These are phyloP conservation scores for Seiridium cupressi DNA, from an alignment of 2,329 filamentous ascomycete species.

Conservation along the genomic window DNA sequence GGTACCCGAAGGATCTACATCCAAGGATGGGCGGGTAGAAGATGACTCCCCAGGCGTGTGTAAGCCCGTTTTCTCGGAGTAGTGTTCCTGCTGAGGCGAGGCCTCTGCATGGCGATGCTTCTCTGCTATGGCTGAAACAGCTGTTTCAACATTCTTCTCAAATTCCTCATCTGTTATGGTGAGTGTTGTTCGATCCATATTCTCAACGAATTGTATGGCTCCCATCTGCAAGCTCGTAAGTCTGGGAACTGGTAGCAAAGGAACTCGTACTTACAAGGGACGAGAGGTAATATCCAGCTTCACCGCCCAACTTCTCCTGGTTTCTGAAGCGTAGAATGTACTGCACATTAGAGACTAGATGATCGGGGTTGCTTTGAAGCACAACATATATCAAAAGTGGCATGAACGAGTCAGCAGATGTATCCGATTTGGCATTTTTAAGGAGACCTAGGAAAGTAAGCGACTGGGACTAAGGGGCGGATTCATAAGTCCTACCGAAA, in stretches of 20 bases:
- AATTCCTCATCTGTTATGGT: conserved; percentile 96
- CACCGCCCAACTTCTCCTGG: conserved; percentile 94
- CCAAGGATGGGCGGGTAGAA: conserved; percentile 40
- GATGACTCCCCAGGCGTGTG: conserved; percentile 48
- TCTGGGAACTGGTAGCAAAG: too few relatives aligned
- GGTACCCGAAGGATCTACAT: conserved; percentile 34
- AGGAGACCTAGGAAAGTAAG: conserved; percentile 62
- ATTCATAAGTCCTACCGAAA: conserved; percentile 62
- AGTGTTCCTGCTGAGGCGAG: conserved; percentile 37
- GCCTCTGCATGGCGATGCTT: conserved; percentile 63
- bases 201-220: conserved; percentile 94
- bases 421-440: conserved; percentile 88
- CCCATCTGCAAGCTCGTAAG: conserved; percentile 60
- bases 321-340: conserved; percentile 97
- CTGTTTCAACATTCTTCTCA: conserved; percentile 91
- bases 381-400: conserved; percentile 94
- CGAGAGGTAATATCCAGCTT: conserved; percentile 96
- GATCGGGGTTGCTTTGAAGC: conserved; percentile 88
- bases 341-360: conserved; percentile 95
- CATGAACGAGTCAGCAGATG: conserved; percentile 94
- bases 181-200: conserved; percentile 87
- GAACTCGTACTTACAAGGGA: conserved; percentile 63
- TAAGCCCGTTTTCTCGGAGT: conserved; percentile 42
- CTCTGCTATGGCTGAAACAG: conserved; percentile 93
- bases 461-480: background rate